Base-by-base conservation (phyloP, 2,329 filamentous ascomycete genomes). In the Botrytis fabae region DNA sequence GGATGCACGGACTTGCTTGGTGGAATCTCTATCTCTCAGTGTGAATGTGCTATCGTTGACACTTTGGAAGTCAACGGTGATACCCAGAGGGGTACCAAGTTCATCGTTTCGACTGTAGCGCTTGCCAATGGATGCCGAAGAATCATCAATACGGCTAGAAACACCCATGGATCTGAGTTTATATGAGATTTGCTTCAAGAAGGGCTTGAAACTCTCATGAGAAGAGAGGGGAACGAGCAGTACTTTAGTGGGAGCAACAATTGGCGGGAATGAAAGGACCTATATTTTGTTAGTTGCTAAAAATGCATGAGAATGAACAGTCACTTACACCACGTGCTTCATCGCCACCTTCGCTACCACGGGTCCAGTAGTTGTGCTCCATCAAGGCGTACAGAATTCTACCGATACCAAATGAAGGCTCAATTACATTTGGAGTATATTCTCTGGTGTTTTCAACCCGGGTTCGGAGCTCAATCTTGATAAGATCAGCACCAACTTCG, bases 391-490 rank as follows among this genome's bases (percentile, higher is more conserved):
- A 98, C 73, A 98, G 86, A 75, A 98, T 98, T 79, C 95, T 90
- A 74, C 95, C 96, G 80, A 98, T 97, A 86, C 95, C 95, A 80
- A 98, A 99, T 0, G 95, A 98, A 2, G 95, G 96, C 85, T 99
- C 96, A 78, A 98, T 97, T 65, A 97, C 94, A 81, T 98, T 98
- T 74, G 95, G 95, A 0, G 92, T 97, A 85, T 93, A 99, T 82
- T 98, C 95, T 79, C 96, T 89, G 73, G 91, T 89, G 81, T 97
- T 92, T 83, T 97, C 93, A 6, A 90, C 88, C 75, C 94, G 88
- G 78, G 92, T 97, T 78, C 91, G 90, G 85, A 93, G 94, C 85
- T 95, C 93, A 78, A 98, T 94, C 73, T 86, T 89, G 81, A 99
- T 86, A 66, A 97, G 87, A 75, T 97, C 94, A 81, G 91, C 91